phyloP scores from a whole-genome alignment of 345 rosid species.

The Euphorbia tirucalli region DNA sequence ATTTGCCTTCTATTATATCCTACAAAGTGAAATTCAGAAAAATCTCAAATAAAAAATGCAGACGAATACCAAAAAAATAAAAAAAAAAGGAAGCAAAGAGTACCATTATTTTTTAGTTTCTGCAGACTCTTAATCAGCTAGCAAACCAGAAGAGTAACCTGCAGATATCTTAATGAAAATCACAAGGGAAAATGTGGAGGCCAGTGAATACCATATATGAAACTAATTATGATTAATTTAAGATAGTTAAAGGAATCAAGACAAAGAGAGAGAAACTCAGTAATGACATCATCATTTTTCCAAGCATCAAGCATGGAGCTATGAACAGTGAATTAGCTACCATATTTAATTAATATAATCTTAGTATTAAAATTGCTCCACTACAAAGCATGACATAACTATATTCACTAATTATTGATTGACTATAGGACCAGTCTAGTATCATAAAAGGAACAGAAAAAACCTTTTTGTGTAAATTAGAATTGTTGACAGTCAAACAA shows the following conservation, averaged over 20 bases:
- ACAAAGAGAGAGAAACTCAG: slow-evolving; percentile 26
- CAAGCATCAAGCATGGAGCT: background rate
- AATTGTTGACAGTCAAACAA: background rate
- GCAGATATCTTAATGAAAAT: background rate
- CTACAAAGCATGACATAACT: background rate
- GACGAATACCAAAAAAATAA: background rate
- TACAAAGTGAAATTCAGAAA: background rate
- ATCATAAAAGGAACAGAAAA: background rate
- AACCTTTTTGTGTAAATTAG: background rate
- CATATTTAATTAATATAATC: background rate
- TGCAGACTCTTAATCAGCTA: background rate
- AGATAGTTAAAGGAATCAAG: slow-evolving; percentile 10
- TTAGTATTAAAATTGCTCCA: background rate
- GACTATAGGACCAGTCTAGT: background rate
- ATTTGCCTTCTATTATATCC: slow-evolving; percentile 22
- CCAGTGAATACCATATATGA: background rate
- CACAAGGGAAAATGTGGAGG: slow-evolving; percentile 1
- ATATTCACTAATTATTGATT: background rate
- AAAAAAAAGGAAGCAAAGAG: too few relatives aligned
- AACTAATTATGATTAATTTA: background rate
- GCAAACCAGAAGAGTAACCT: background rate
- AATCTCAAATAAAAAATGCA: background rate
- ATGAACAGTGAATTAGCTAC: background rate
- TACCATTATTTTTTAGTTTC: background rate
- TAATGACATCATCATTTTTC: slow-evolving; percentile 24